These are phyloP conservation scores for Alloteropsis semialata DNA, from an alignment of 176 grass and related monocot species.

Conservation along the genomic window DNA sequence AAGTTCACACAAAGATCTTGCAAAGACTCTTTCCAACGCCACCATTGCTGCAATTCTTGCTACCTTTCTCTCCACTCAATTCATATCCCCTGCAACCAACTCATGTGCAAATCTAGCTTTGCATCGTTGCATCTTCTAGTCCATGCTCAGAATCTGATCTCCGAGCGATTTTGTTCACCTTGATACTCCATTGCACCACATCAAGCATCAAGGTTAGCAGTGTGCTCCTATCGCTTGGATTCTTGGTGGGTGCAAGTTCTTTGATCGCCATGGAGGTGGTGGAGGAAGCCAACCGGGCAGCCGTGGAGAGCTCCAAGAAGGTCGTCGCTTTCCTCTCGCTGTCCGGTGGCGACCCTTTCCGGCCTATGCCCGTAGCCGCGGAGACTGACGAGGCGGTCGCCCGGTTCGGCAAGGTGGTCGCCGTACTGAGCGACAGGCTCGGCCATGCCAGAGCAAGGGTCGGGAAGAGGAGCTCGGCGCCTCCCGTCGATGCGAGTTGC, in stretches of 20 bases:
- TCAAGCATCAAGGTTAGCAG: not conserved
- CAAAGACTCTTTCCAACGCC: slow-evolving; percentile 16
- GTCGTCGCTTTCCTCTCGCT: slow-evolving; percentile 37
- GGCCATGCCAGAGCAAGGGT: slow-evolving; percentile 55
- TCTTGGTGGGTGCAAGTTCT: slow-evolving; percentile 11
- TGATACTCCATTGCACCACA: not conserved
- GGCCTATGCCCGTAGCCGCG: slow-evolving; percentile 14
- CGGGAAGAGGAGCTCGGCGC: slow-evolving; percentile 18
- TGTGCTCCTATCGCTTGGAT: not conserved
- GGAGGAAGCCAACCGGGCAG: slow-evolving; percentile 47
- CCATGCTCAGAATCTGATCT: slow-evolving; percentile 2
- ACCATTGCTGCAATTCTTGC: slow-evolving; percentile 31
- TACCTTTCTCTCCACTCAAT: not conserved
- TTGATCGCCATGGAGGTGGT: slow-evolving; percentile 34
- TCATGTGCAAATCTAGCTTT: not conserved
- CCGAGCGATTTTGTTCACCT: not conserved
- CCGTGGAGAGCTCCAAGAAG: slow-evolving; percentile 54
- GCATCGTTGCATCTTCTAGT: not conserved
- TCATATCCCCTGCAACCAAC: not conserved
- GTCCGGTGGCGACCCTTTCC: slow-evolving; percentile 30
- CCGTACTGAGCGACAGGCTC: slow-evolving; percentile 40
- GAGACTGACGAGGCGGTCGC: slow-evolving; percentile 44
- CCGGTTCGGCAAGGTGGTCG: slow-evolving; percentile 45
- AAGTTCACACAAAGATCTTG: slow-evolving; percentile 29
- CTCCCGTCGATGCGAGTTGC: slow-evolving; percentile 5